A percentile compares a stretch with the other conserved stretches of the same genome.
phyloP scores from a whole-genome alignment of 768 basidiomycete genomes.

The Lanmaoa pseudosensibilis region DNA sequence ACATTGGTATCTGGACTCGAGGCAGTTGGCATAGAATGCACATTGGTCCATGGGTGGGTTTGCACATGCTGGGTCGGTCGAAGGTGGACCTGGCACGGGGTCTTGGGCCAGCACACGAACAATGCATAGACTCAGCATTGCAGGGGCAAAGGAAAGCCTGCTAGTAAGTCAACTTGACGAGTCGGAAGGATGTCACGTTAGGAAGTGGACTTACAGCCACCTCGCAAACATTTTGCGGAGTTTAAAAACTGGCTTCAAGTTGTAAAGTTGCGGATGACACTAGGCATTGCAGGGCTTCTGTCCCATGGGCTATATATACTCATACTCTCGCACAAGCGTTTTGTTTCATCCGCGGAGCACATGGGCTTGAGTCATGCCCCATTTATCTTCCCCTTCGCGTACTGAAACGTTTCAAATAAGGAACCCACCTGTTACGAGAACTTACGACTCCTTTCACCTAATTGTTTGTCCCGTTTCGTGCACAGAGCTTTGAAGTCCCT shows the following conservation, averaged over 20 bases:
- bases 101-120: not conserved
- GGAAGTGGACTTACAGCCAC: not conserved
- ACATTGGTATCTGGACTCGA: constrained; percentile 41
- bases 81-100: constrained; percentile 14
- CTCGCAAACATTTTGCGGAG: not conserved
- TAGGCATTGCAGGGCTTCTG: not conserved
- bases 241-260: not conserved
- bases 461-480: too few relatives aligned
- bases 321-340: too few relatives aligned
- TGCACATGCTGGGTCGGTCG: constrained; percentile 18
- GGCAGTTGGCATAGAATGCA: constrained; percentile 42
- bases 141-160: not conserved
- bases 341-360: too few relatives aligned
- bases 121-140: not conserved
- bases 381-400: too few relatives aligned
- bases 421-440: too few relatives aligned
- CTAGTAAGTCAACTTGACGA: not conserved
- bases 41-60: constrained; percentile 41
- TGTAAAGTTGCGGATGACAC: not conserved
- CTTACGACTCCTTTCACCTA: too few relatives aligned
- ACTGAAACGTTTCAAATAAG: too few relatives aligned
- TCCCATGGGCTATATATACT: too few relatives aligned
- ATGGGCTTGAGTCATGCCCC: too few relatives aligned
- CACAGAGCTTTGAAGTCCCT: too few relatives aligned
- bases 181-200: not conserved